A percentile compares a stretch with the other conserved stretches of the same genome.
These are phyloP conservation scores for Xylaria venustula DNA, from an alignment of 495 filamentous ascomycete genomes.

Conservation along the genomic window DNA sequence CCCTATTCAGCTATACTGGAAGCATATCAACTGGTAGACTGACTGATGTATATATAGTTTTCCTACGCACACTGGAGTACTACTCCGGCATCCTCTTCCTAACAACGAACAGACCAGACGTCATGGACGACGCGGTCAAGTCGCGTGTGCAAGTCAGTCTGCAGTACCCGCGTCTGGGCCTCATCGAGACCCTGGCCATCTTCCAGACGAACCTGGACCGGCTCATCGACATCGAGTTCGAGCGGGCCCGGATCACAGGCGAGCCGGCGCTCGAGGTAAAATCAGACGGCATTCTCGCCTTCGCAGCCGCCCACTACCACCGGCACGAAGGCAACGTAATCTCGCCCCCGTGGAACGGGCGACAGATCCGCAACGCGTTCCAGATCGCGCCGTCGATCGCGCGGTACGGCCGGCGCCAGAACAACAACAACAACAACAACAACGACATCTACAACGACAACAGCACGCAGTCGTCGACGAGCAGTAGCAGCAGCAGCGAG, in stretches of 20 bases:
- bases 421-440: background rate
- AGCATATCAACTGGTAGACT: too few relatives aligned
- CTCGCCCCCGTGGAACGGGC: conserved; percentile 19
- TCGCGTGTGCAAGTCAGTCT: conserved; percentile 21
- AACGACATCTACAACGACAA: background rate
- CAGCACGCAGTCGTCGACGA: background rate
- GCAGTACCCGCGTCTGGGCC: conserved; percentile 21
- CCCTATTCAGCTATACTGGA: too few relatives aligned
- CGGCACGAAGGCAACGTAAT: conserved; percentile 5
- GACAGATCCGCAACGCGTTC: conserved; percentile 26
- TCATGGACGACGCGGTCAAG: conserved; percentile 49
- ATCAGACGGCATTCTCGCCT: conserved; percentile 22
- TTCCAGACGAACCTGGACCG: conserved; percentile 28
- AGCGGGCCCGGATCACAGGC: conserved; percentile 16
- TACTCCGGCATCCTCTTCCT: conserved; percentile 59
- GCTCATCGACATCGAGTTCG: conserved; percentile 24
- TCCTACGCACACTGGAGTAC: conserved; percentile 58
- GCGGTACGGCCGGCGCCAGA: conserved; percentile 3
- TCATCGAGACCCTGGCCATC: conserved; percentile 27
- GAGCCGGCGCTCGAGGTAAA: conserved; percentile 19
- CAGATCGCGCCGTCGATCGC: conserved; percentile 25
- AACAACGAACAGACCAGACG: conserved; percentile 55
- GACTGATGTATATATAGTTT: conserved; percentile 18
- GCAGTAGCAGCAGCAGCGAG: too few relatives aligned
- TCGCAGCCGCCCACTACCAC: conserved; percentile 21